These are phyloP conservation scores for Kockovaella imperatae DNA, from an alignment of 768 basidiomycete species.

Conservation along the genomic window DNA sequence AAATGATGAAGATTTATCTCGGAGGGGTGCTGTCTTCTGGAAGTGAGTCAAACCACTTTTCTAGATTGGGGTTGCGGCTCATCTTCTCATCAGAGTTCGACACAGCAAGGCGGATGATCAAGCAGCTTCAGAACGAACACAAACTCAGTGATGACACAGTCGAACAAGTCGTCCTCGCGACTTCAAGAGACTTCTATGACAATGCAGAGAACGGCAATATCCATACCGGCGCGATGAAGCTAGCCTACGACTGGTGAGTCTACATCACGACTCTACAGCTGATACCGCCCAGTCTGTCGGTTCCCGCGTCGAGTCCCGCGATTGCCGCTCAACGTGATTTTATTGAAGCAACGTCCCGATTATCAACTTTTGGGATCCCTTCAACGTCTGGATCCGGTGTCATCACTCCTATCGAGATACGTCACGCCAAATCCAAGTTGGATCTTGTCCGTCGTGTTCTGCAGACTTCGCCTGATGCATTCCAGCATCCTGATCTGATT, in stretches of 20 bases:
- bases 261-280: neutral
- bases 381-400: slow-evolving; percentile 55
- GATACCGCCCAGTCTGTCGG: slow-evolving; percentile 56
- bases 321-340: slow-evolving; percentile 65
- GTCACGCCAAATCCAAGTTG: slow-evolving; percentile 79
- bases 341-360: slow-evolving; percentile 92
- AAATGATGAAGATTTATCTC: slow-evolving; percentile 75
- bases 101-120: slow-evolving; percentile 54
- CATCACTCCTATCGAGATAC: slow-evolving; percentile 86
- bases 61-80: neutral
- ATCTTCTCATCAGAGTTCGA: slow-evolving; percentile 30
- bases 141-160: slow-evolving; percentile 49
- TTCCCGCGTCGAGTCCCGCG: slow-evolving; percentile 57
- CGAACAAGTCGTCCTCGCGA: slow-evolving; percentile 71
- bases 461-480: slow-evolving; percentile 73
- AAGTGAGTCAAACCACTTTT: slow-evolving; percentile 55
- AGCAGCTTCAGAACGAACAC: slow-evolving; percentile 49
- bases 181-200: slow-evolving; percentile 86
- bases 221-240: slow-evolving; percentile 88
- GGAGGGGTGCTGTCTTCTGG: slow-evolving; percentile 76
- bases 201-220: slow-evolving; percentile 88
- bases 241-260: slow-evolving; percentile 86
- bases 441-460: slow-evolving; percentile 80
- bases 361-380: slow-evolving; percentile 80
- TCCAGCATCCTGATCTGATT: slow-evolving; percentile 84